Evolutionary conservation across 305 asterid species (phyloP).

Genomic region (Ilex paraguariensis): DNA sequence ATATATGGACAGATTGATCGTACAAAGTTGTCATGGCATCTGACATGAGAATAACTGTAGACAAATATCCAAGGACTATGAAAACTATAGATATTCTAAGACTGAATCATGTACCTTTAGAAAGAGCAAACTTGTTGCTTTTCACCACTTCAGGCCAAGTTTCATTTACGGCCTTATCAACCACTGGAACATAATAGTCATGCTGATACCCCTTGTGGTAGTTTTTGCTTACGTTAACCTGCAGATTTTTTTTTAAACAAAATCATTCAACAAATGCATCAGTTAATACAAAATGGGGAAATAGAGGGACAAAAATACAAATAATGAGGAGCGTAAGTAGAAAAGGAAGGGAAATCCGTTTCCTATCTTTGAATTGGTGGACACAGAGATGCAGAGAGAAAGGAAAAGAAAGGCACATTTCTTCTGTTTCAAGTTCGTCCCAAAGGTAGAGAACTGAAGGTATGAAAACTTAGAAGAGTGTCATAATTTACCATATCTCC

Average conservation of each 20-base stretch:
- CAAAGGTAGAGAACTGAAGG: too few relatives aligned
- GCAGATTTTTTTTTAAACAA: background rate
- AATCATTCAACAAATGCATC: background rate
- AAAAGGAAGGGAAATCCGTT: background rate
- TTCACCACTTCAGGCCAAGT: conserved; percentile 34
- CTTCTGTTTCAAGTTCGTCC: too few relatives aligned
- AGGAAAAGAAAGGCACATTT: too few relatives aligned
- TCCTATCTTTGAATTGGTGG: background rate
- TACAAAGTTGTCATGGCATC: too few relatives aligned
- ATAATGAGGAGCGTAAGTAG: too few relatives aligned
- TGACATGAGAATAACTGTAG: too few relatives aligned
- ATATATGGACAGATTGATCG: too few relatives aligned
- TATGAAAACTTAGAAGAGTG: too few relatives aligned
- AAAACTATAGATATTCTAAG: too few relatives aligned
- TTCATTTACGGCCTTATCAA: conserved; percentile 47
- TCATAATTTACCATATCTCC: too few relatives aligned
- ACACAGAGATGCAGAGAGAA: too few relatives aligned
- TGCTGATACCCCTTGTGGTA: background rate
- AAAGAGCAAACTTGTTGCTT: conserved; percentile 29
- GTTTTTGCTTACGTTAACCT: conserved; percentile 27
- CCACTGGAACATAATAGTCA: conserved; percentile 8
- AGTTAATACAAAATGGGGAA: background rate
- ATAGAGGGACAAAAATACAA: background rate
- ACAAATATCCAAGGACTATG: too few relatives aligned
- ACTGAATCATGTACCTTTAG: conserved; percentile 35